These are phyloP conservation scores for Phaeolepiota aurea DNA, from an alignment of 768 basidiomycete species.

Conservation along the genomic window DNA sequence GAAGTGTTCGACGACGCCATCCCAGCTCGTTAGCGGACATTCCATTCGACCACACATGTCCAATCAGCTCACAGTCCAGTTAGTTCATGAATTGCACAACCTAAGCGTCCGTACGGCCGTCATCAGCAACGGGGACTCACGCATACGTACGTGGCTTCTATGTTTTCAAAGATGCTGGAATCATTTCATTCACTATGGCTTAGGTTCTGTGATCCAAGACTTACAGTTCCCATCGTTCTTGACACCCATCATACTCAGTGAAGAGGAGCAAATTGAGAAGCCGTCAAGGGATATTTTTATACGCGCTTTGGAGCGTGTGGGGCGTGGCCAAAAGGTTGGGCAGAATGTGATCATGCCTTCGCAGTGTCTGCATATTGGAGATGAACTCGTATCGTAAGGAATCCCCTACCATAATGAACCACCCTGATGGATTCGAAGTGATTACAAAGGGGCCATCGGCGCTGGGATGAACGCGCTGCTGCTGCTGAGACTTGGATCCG, in stretches of 20 bases:
- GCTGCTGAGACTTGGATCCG: slow-evolving; percentile 38
- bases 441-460: slow-evolving; percentile 51
- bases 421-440: slow-evolving; percentile 27
- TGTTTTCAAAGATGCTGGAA: no score
- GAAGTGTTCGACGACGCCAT: slow-evolving; percentile 24
- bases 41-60: neutral
- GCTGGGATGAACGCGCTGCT: slow-evolving; percentile 54
- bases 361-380: slow-evolving; percentile 66
- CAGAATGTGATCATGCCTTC: slow-evolving; percentile 18
- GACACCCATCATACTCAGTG: slow-evolving; percentile 57
- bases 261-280: slow-evolving; percentile 63
- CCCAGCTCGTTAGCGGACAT: slow-evolving; percentile 16
- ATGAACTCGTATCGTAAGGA: slow-evolving; percentile 57
- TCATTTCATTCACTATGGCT: neutral
- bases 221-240: slow-evolving; percentile 44
- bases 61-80: slow-evolving; percentile 3
- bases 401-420: neutral
- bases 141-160: slow-evolving; percentile 46
- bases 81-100: slow-evolving; percentile 38
- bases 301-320: slow-evolving; percentile 29
- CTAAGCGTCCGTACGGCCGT: slow-evolving; percentile 45
- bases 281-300: slow-evolving; percentile 53
- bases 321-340: slow-evolving; percentile 9
- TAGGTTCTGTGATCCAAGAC: slow-evolving; percentile 49
- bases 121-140: slow-evolving; percentile 65